phyloP scores from a whole-genome alignment of 345 rosid genomes.

The Moricandia arvensis region DNA sequence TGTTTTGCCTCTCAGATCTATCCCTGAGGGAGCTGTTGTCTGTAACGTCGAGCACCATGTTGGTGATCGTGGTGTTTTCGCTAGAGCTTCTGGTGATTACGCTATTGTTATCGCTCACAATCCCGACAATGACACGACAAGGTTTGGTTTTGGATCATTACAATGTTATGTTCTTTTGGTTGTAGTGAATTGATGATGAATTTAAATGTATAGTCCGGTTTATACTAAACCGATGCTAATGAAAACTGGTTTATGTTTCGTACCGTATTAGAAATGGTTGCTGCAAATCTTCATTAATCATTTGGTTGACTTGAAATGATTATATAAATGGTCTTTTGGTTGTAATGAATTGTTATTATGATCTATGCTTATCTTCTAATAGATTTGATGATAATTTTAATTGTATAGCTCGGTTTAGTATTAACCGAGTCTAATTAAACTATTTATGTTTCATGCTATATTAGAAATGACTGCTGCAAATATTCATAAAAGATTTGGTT shows the following conservation, averaged over 20 bases:
- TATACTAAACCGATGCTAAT: background rate
- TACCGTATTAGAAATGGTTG: background rate
- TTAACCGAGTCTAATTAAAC: background rate
- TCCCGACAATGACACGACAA: slow-evolving; percentile 62
- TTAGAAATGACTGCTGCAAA: background rate
- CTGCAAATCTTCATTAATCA: background rate
- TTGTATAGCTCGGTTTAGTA: background rate
- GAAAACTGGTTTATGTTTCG: background rate
- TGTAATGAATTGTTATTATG: background rate
- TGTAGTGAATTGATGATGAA: background rate
- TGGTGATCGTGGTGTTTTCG: slow-evolving; percentile 67
- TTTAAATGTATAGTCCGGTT: background rate
- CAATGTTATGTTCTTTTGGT: background rate
- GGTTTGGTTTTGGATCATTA: slow-evolving; percentile 30
- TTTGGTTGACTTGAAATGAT: background rate
- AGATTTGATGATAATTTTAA: background rate
- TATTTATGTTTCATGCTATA: background rate
- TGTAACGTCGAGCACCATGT: slow-evolving; percentile 77
- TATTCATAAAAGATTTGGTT: background rate
- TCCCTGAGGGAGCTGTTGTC: slow-evolving; percentile 73
- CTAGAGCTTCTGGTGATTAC: slow-evolving; percentile 61
- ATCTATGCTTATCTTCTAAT: background rate
- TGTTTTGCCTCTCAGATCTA: slow-evolving; percentile 52
- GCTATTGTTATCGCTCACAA: slow-evolving; percentile 66
- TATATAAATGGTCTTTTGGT: background rate